Base-by-base conservation (phyloP, 2,329 filamentous ascomycete species). In the Byssothecium circinans region DNA sequence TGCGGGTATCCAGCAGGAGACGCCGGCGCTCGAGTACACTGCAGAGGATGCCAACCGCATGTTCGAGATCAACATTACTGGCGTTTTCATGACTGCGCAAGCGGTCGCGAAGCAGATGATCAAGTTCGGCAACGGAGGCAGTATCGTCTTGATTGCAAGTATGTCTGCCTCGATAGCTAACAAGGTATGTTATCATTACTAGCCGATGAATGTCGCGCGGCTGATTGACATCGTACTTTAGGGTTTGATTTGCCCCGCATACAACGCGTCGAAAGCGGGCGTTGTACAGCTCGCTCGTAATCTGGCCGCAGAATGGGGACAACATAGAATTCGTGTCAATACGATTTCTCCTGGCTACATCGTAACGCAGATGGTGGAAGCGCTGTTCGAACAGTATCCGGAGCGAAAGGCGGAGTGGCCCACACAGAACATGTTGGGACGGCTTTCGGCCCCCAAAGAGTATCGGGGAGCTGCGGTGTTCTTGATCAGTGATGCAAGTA, bases 321-420 rank as follows among this genome's bases (percentile, higher is more conserved):
- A 76, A 57, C 72, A 87, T 66, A 83, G 82, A 30, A 91, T 94
- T 61, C 82, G 88, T 2, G 86, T 92, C 52, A 92, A 94, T 74
- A 90, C 86, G 12, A 81, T 94, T 53, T 89, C 85, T 17, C 88
- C 89, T 0, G 88, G 89, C 32, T 90, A 91, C 67, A 89, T 91
- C 62, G 81, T 87, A 18, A 91, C 88, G 1, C 83, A 86, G 18
- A 95, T 96, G 91, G 88, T 92, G 1, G 82, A 89, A 66, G 81
- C 82, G 48, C 80, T 95, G 25, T 94, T 96, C 62, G 79, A 84
- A 55, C 79, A 87, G 54, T 88, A 82, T 56, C 90, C 90, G 0
- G 87, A 91, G 61, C 78, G 74, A 25, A 67, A 61, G 46, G 63
- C 66, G n/a, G 80, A 85, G 50, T 95, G 91, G 91, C 83, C 88